Base-by-base conservation (phyloP, 805 yeast species). In the Lipomyces mesembrius region DNA sequence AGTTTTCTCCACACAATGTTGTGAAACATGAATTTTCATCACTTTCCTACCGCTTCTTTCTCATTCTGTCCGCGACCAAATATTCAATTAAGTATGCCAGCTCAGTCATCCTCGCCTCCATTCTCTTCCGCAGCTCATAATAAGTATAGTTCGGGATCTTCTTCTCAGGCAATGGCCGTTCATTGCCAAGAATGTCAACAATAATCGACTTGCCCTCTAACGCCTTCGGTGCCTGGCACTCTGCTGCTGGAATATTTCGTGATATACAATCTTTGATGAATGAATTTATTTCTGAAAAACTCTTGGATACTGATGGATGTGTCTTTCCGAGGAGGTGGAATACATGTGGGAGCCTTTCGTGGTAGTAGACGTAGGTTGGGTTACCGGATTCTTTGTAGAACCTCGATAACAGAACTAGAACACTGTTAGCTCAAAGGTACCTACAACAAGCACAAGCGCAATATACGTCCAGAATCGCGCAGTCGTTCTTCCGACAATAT, bases 321-420 rank as follows among this genome's bases (percentile, higher is more conserved):
- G 25, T 35, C 3, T 20, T 46, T 6, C 71, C 71, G 14, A 65
- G 63, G 9, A 66, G 2, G 25, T 68, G 71, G 43, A 65, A 63
- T 17, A 68, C 71, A 35, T 68, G 71, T 3, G 71, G 71, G 27
- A 68, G 20, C 2, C 20, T 43, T 34, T 68, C 67, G 52, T 68
- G 71, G 39, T 58, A 66, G 59, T 62, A 66, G 11, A 61, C n/a
- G 12, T 51, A 57, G 11, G 69, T 60, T 2, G 67, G 56, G 32
- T 66, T 66, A 20, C 67, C 66, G 4, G 62, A 59, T 11, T 59
- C 71, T 9, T 22, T 34, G 53, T 68, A 68, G 34, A 57, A 59
- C 43, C 60, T 63, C n/a, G 70, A 54, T 20, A 64, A 61, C 14
- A 64, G 63, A 27, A 64, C 63, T 60, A 25, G 9, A 14, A 20